Evolutionary conservation across 2,329 filamentous ascomycete species (phyloP), one percentile per base, ranked within the genome.

Genomic region (Dactylellina parvicollis): DNA sequence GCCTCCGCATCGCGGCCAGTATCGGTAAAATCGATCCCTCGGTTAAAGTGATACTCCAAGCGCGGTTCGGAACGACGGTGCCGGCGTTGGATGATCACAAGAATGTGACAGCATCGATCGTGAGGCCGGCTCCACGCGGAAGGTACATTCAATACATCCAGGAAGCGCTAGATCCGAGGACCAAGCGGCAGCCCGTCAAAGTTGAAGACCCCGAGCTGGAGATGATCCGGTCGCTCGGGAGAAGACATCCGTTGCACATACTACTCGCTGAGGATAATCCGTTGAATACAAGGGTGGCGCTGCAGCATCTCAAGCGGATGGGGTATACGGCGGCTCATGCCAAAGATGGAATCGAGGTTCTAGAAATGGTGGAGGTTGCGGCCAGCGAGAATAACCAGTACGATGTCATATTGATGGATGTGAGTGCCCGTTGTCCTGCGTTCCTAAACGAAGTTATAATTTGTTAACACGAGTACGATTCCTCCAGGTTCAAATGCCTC

Each of bases 401-500:
- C 60, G 77, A 78, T 64, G 77, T 78, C 18, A 64, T 74, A 30
- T 28, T 50, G 56, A 55, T 72, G 55, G 89, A 80, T 92, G 90
- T 82, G 89, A 91, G 79, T 66, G 10, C 7, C 32, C 24, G 24
- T 55, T 14, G 14, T 18, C 32, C 24, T 26, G 10, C 20, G 14
- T 12, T 44, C 30, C 44, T n/a, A 14, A 12, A 2, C 10, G 18
- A 7, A 18, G 10, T 5, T 30, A 9, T 42, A 9, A 28, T 24
- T 24, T 64, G 26, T 97, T 94, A 98, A 81, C 92, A 96, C 73
- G 94, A 98, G 12, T 9, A 2, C 16, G 2, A 9, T 76, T 85
- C 98, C 49, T 95, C n/a, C 95, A 99, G 80, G 94, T 99, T 16
- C 94, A 98, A 81, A 99, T 99, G 95, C 95, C 95, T 18, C 75